Percentiles rank a stretch among this genome's conserved stretches.
Evolutionary conservation across 2,329 filamentous ascomycete genomes (phyloP).

Genomic region (Shiraia bambusicola): DNA sequence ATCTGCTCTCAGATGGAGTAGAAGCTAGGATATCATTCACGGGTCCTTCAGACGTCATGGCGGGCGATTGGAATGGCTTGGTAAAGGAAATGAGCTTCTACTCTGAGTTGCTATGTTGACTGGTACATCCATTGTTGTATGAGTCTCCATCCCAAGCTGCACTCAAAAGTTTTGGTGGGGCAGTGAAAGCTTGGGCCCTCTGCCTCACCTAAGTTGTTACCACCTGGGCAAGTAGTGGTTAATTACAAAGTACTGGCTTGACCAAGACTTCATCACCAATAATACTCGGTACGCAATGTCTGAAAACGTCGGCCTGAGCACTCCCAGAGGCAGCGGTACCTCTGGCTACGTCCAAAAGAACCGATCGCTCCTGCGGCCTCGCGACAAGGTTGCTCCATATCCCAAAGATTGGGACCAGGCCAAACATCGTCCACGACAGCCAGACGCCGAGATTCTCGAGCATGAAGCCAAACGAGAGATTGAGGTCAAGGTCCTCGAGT

Average conservation of each 20-base stretch:
- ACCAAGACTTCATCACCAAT: too few species aligned
- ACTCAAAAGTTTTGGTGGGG: constrained; percentile 33
- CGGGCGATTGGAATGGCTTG: constrained; percentile 7
- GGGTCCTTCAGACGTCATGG: constrained; percentile 21
- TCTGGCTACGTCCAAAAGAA: constrained; percentile 98
- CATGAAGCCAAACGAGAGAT: constrained; percentile 90
- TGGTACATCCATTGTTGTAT: constrained; percentile 28
- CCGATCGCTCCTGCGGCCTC: constrained; percentile 80
- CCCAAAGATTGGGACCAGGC: constrained; percentile 67
- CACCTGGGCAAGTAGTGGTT: too few species aligned
- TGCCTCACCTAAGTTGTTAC: not conserved
- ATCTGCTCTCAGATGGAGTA: constrained; percentile 11
- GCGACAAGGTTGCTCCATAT: constrained; percentile 79
- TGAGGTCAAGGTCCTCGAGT: constrained; percentile 89
- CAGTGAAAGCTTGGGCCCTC: constrained; percentile 20
- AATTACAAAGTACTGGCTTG: too few species aligned
- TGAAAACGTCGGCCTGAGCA: constrained; percentile 93
- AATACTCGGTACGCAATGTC: too few species aligned
- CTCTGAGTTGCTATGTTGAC: not conserved
- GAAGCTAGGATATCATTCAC: not conserved
- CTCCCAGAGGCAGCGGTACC: constrained; percentile 90
- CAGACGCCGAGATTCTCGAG: constrained; percentile 89
- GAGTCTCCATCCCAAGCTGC: constrained; percentile 17
- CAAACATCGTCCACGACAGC: constrained; percentile 76
- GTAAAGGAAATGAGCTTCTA: not conserved